Conservation (phyloP, 768 basidiomycete species). For the Mycena alexandri region DNA sequence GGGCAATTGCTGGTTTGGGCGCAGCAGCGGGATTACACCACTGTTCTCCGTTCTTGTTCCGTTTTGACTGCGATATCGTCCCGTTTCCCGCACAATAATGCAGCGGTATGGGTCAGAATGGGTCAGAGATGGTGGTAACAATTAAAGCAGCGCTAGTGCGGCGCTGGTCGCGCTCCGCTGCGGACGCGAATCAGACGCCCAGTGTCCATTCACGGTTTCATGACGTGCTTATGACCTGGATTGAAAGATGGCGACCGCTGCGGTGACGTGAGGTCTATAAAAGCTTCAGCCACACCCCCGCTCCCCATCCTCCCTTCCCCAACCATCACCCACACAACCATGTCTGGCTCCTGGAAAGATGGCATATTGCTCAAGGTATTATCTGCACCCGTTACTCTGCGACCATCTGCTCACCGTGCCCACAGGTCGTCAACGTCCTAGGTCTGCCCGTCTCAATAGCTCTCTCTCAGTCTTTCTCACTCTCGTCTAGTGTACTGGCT, state of each 20-base stretch:
- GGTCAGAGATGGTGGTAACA: not conserved
- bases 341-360: conserved; percentile 82
- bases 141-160: not conserved
- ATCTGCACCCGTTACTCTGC: too few species aligned
- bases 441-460: too few species aligned
- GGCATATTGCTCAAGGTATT: conserved; percentile 87
- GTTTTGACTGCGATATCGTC: not conserved
- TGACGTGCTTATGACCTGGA: conserved; percentile 1
- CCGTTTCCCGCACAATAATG: not conserved
- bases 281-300: not conserved
- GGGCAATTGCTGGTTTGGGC: too few species aligned
- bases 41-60: not conserved
- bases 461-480: too few species aligned
- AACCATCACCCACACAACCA: conserved; percentile 46
- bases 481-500: conserved; percentile 70
- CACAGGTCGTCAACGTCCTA: conserved; percentile 82
- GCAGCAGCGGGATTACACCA: too few species aligned
- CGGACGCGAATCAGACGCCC: conserved; percentile 3
- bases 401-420: not conserved
- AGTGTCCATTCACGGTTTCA: not conserved
- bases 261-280: conserved; percentile 11
- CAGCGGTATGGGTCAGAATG: not conserved
- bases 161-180: too few species aligned
- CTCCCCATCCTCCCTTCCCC: conserved; percentile 29
- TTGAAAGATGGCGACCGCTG: not conserved